phyloP scores from a whole-genome alignment of 371 early-diverging fungal genomes.

The Mycotypha africana region DNA sequence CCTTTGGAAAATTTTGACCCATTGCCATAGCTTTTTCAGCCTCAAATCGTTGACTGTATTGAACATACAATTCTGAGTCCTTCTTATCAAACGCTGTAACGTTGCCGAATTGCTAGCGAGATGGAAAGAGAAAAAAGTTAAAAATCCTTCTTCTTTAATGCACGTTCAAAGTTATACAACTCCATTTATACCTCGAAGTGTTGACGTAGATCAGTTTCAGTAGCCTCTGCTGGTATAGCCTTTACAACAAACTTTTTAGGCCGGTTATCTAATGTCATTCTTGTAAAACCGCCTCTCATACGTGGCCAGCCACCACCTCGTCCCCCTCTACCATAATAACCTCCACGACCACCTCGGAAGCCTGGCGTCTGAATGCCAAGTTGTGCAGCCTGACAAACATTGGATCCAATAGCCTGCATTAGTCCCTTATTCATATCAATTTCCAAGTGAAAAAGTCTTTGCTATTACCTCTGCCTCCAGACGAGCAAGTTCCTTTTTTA shows the following conservation, averaged over 20 bases:
- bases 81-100: slow-evolving; percentile 23
- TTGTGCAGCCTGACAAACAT: slow-evolving; percentile 23
- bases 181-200: slow-evolving; percentile 54
- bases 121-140: neutral
- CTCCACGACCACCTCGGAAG: slow-evolving; percentile 42
- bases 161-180: neutral
- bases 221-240: slow-evolving; percentile 40
- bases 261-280: slow-evolving; percentile 60
- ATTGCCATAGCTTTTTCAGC: slow-evolving; percentile 38
- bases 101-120: slow-evolving; percentile 56
- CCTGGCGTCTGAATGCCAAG: slow-evolving; percentile 24
- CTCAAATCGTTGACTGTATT: slow-evolving; percentile 35
- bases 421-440: neutral
- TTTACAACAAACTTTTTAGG: slow-evolving; percentile 59
- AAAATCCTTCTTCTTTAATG: neutral
- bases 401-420: neutral
- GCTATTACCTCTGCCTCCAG: slow-evolving; percentile 60
- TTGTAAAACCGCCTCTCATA: slow-evolving; percentile 46
- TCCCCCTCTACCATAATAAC: slow-evolving; percentile 44
- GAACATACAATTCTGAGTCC: slow-evolving; percentile 20
- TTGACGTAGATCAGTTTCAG: slow-evolving; percentile 39
- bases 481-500: slow-evolving; percentile 57
- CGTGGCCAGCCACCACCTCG: slow-evolving; percentile 44
- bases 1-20: slow-evolving; percentile 18
- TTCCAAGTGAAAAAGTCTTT: too few species aligned